These are phyloP conservation scores for Melastoma candidum DNA, from an alignment of 441 rosid genomes.

Conservation along the genomic window DNA sequence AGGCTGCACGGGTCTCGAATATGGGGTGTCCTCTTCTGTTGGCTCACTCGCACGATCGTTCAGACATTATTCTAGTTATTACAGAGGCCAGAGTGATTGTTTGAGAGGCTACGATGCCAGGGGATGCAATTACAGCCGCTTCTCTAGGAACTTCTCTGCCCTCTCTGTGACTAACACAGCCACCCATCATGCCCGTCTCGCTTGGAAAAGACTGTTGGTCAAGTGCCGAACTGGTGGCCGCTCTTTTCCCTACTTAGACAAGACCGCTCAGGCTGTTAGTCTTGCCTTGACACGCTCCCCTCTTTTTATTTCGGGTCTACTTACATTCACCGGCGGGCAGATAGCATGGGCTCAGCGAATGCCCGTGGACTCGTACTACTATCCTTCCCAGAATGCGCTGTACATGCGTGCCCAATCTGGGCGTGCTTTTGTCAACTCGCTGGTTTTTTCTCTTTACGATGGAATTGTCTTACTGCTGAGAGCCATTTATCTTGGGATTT, in stretches of 20 bases:
- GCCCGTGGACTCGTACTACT: slow-evolving; percentile 30
- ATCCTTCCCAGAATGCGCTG: slow-evolving; percentile 43
- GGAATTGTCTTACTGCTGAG: slow-evolving; percentile 58
- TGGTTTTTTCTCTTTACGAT: slow-evolving; percentile 46
- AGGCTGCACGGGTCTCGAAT: slow-evolving; percentile 22
- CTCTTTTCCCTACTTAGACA: slow-evolving; percentile 35
- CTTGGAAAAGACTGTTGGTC: slow-evolving; percentile 53
- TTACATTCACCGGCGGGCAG: slow-evolving; percentile 54
- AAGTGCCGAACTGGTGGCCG: slow-evolving; percentile 25
- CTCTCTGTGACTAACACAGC: slow-evolving; percentile 28
- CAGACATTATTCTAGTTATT: slow-evolving; percentile 28
- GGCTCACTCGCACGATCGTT: slow-evolving; percentile 33
- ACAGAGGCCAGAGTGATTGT: slow-evolving; percentile 24
- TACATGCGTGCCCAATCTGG: slow-evolving; percentile 74
- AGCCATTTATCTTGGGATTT: slow-evolving; percentile 59
- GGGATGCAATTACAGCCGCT: slow-evolving; percentile 19
- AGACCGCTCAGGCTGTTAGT: slow-evolving; percentile 77
- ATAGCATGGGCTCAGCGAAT: slow-evolving; percentile 62
- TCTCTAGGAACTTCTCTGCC: slow-evolving; percentile 33
- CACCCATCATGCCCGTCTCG: slow-evolving; percentile 45
- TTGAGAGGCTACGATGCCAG: slow-evolving; percentile 19
- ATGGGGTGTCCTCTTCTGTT: slow-evolving; percentile 29
- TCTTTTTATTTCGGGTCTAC: slow-evolving; percentile 47
- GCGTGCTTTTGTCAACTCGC: slow-evolving; percentile 47
- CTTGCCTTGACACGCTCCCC: slow-evolving; percentile 76